Conservation (phyloP, 441 rosid genomes). For the Codiaeum variegatum region DNA sequence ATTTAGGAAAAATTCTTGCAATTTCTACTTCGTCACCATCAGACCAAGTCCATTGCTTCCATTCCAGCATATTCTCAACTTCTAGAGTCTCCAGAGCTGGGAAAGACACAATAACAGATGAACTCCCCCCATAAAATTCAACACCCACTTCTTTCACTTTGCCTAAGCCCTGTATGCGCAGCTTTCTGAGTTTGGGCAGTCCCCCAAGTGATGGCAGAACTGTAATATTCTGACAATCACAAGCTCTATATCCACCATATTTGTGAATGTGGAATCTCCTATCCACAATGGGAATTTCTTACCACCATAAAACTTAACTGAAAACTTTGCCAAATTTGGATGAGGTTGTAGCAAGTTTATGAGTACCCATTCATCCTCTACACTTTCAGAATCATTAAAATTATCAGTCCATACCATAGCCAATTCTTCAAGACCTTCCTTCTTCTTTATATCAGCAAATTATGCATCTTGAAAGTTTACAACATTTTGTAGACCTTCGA, state of each 20-base stretch:
- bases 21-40: background rate
- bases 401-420: conserved; percentile 1
- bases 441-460: background rate
- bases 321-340: background rate
- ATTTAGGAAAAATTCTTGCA: background rate
- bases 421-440: background rate
- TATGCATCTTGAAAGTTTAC: background rate
- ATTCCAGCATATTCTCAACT: conserved; percentile 4
- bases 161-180: background rate
- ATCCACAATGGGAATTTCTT: conserved; percentile 1
- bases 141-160: conserved; percentile 1
- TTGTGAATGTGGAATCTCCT: conserved; percentile 6
- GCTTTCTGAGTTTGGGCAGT: background rate
- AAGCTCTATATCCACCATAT: background rate
- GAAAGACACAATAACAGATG: background rate
- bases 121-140: background rate
- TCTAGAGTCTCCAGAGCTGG: conserved; percentile 11
- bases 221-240: background rate
- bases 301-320: background rate
- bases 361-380: background rate
- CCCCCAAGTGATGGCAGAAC: background rate
- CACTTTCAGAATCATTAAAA: background rate
- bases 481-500: background rate
- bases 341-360: conserved; percentile 2
- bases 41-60: conserved; percentile 4